A percentile compares a stretch with the other conserved stretches of the same genome.
Evolutionary conservation across 148 eudicot species (phyloP).

Genomic region (Nepenthes mirabilis): DNA sequence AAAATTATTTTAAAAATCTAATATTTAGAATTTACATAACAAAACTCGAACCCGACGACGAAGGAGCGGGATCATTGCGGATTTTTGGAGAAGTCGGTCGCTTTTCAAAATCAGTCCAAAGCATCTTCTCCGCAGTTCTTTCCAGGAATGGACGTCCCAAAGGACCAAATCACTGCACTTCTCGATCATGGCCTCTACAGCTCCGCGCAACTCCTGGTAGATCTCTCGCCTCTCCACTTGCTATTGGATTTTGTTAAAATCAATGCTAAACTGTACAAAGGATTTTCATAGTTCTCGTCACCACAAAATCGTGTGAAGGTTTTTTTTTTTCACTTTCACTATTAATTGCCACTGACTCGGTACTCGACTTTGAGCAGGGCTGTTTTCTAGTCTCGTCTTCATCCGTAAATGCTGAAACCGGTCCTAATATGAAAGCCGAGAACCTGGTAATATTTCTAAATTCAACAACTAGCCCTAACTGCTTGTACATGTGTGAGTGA

Average conservation of each 20-base stretch:
- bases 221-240: too few relatives aligned
- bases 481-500: neutral
- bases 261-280: neutral
- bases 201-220: conserved; percentile 90
- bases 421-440: conserved; percentile 63
- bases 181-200: conserved; percentile 72
- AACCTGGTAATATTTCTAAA: conserved; percentile 37
- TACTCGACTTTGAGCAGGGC: conserved; percentile 32
- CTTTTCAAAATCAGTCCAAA: too few relatives aligned
- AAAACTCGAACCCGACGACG: too few relatives aligned
- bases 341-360: neutral
- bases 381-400: conserved; percentile 73
- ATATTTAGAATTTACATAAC: too few relatives aligned
- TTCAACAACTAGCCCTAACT: neutral
- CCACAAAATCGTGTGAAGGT: conserved; percentile 1
- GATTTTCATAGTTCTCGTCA: neutral
- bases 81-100: too few relatives aligned
- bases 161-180: conserved; percentile 60
- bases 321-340: neutral
- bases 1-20: too few relatives aligned
- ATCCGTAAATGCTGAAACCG: conserved; percentile 38
- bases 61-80: too few relatives aligned
- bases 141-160: conserved; percentile 59
- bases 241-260: neutral
- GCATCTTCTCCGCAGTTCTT: too few relatives aligned